These are phyloP conservation scores for Pleurotus tuber-regium DNA, from an alignment of 768 basidiomycete species.

Conservation along the genomic window DNA sequence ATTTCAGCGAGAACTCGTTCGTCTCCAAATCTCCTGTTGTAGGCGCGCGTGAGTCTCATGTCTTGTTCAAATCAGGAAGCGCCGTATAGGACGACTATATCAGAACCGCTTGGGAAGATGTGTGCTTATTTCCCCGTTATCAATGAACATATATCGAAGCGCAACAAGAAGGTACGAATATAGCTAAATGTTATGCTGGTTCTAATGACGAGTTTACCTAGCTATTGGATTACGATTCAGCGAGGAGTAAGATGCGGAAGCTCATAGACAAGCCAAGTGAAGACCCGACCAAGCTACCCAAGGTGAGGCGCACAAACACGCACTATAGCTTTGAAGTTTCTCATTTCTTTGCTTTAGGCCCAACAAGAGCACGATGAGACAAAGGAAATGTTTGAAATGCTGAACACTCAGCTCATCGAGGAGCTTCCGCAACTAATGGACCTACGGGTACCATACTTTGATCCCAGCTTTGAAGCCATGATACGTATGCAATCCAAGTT, in stretches of 20 bases:
- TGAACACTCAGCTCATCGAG: constrained; percentile 88
- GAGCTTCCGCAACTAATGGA: constrained; percentile 94
- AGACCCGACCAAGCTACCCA: constrained; percentile 88
- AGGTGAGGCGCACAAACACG: constrained; percentile 41
- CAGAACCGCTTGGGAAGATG: constrained; percentile 96
- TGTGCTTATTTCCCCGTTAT: constrained; percentile 92
- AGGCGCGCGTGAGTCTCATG: too few relatives aligned
- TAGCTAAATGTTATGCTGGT: neutral
- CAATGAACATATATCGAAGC: constrained; percentile 90
- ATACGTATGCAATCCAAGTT: constrained; percentile 97
- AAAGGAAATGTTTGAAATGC: constrained; percentile 88
- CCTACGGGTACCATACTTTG: constrained; percentile 95
- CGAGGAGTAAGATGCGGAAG: constrained; percentile 87
- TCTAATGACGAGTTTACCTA: constrained; percentile 23
- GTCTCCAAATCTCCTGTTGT: too few relatives aligned
- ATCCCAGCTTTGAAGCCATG: constrained; percentile 99
- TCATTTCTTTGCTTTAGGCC: constrained; percentile 46
- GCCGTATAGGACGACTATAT: constrained; percentile 91
- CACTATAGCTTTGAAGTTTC: neutral
- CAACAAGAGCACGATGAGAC: constrained; percentile 96
- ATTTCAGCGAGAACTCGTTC: constrained; percentile 80
- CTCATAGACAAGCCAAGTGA: constrained; percentile 89
- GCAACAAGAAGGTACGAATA: constrained; percentile 85
- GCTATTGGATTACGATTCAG: constrained; percentile 95
- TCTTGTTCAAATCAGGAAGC: too few relatives aligned